phyloP scores from a whole-genome alignment of 202 grass and related monocot species.

The Saccharum hybrid region DNA sequence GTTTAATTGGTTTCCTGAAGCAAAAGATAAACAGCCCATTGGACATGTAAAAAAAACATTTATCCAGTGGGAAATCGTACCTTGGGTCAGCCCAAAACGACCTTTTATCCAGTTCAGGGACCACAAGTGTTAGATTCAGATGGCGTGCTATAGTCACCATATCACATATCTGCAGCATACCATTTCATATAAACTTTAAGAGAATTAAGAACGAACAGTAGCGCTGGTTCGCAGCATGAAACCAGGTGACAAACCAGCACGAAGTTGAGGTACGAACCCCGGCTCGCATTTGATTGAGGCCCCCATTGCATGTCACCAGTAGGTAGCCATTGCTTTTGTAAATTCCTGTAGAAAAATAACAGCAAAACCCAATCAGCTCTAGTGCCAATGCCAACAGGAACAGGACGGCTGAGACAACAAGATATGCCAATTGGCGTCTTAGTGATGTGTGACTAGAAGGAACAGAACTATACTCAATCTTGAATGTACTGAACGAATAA shows the following conservation, averaged over 20 bases:
- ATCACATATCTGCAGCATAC: constrained; percentile 80
- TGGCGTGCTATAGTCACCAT: constrained; percentile 92
- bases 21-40: constrained; percentile 2
- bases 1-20: neutral
- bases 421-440: constrained; percentile 8
- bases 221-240: neutral
- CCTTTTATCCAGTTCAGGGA: constrained; percentile 95
- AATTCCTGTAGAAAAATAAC: constrained; percentile 56
- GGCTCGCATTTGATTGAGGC: constrained; percentile 84
- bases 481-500: neutral
- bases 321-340: constrained; percentile 83
- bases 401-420: constrained; percentile 24
- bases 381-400: neutral
- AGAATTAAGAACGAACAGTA: neutral
- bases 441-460: neutral
- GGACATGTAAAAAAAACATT: neutral
- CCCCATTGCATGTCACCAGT: constrained; percentile 67
- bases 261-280: constrained; percentile 57
- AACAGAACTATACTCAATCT: neutral
- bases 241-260: neutral
- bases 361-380: constrained; percentile 25
- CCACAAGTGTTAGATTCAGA: constrained; percentile 83
- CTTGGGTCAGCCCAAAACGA: constrained; percentile 98
- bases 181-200: constrained; percentile 18
- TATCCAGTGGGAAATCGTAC: constrained; percentile 39